Evolutionary conservation across 176 grass and related monocot genomes (phyloP), one percentile per base, ranked within the genome.

Genomic region (Avena atlantica): DNA sequence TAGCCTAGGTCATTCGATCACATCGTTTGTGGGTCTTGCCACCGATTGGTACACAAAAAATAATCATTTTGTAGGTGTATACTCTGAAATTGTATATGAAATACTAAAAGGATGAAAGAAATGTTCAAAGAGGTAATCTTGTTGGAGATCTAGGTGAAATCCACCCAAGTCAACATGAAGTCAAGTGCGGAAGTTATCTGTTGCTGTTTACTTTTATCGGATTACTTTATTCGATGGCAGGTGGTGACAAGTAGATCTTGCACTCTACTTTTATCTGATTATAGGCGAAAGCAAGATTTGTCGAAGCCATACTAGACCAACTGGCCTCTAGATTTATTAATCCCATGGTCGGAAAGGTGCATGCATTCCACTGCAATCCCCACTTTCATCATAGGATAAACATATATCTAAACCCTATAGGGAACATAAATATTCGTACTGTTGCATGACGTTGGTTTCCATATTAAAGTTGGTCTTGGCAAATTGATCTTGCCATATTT

Each of bases 141-240:
- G 24, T 64, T 85, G 44, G 58, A 64, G 7, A 65, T 85, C 57
- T 52, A 85, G 58, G 4, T 20, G 12, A 76, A 37, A 65, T 15
- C 83, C 44, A 85, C 72, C 19, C 31, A 49, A 52, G 83, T 76
- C 71, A 85, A 52, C 45, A 16, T 19, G 16, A 65, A 76, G 83
- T 85, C 83, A 64, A 50, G 40, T 65, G 24, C 44, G 60, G 42
- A 81, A 19, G 78, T 66, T 81, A 65, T 85, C 5, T 9, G 27
- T 65, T 85, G 58, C 20, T 37, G 17, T 65, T 29, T 76, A 64
- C 63, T 66, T 76, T 29, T 29, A 36, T 29, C 47, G 23, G 17
- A 52, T 31, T 76, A 36, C 48, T 34, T 85, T 42, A 76, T 76
- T 53, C 4, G 19, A 65, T 53, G 21, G 21, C 82, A 61, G 44